phyloP scores from a whole-genome alignment of 371 early-diverging fungal genomes.

The Rhizomucor pusillus region DNA sequence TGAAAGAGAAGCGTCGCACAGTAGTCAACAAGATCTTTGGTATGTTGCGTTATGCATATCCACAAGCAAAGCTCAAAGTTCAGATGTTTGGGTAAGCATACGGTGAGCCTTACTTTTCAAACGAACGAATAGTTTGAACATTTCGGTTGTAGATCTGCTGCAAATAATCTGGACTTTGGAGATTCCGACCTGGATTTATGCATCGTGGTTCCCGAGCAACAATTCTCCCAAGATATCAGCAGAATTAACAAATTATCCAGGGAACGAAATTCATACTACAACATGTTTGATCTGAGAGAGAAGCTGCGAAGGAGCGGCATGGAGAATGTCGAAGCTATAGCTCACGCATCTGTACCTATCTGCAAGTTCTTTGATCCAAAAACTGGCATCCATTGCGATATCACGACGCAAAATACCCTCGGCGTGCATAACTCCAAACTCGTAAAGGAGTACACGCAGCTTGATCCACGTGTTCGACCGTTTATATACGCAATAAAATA shows the following conservation, averaged over 20 bases:
- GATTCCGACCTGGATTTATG: constrained; percentile 32
- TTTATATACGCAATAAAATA: constrained; percentile 55
- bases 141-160: constrained; percentile 21
- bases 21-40: constrained; percentile 2
- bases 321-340: constrained; percentile 19
- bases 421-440: constrained; percentile 59
- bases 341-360: constrained; percentile 55
- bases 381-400: constrained; percentile 42
- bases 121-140: not conserved
- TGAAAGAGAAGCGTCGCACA: constrained; percentile 1
- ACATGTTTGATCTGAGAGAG: constrained; percentile 20
- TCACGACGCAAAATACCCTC: constrained; percentile 53
- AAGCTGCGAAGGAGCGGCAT: constrained; percentile 18
- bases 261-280: constrained; percentile 10
- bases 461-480: constrained; percentile 54
- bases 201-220: constrained; percentile 28
- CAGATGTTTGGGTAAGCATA: constrained; percentile 33
- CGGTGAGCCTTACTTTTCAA: too few relatives aligned
- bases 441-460: constrained; percentile 47
- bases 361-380: constrained; percentile 67
- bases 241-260: not conserved
- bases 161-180: constrained; percentile 18
- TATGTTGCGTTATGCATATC: constrained; percentile 16
- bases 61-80: constrained; percentile 10
- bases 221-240: constrained; percentile 1